Percentiles rank a stretch among this genome's conserved stretches.
Conservation (phyloP, 139 green algal species). For the Closterium sp. region DNA sequence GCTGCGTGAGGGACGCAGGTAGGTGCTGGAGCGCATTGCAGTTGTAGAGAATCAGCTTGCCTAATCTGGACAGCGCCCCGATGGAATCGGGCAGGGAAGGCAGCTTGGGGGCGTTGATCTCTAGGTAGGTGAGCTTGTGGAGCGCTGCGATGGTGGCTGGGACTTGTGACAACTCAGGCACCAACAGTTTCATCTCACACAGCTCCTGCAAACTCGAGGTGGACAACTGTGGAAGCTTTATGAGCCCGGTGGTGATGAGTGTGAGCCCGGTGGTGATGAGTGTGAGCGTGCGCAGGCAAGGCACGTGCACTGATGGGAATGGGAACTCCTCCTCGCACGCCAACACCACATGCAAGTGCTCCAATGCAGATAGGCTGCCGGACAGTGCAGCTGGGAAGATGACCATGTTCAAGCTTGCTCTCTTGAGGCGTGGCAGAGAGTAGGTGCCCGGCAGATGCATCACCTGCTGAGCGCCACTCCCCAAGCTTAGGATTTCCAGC, state of each 20-base stretch:
- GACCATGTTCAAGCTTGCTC: no score
- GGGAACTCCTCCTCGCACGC: not conserved
- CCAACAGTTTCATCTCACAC: not conserved
- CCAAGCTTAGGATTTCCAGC: not conserved
- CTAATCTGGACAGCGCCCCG: not conserved
- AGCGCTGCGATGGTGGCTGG: not conserved
- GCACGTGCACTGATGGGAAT: not conserved
- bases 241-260: not conserved
- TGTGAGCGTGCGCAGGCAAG: not conserved
- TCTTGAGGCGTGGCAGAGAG: not conserved
- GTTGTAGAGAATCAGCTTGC: not conserved
- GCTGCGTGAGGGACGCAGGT: not conserved
- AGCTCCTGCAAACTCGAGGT: not conserved
- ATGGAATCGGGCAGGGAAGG: not conserved
- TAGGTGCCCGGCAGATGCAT: not conserved
- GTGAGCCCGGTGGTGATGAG: no score
- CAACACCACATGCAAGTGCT: not conserved
- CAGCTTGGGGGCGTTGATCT: not conserved
- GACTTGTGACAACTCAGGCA: not conserved
- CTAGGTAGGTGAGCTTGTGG: not conserved
- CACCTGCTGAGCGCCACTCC: not conserved
- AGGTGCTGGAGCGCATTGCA: not conserved
- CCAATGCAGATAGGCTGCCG: no score
- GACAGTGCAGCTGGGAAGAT: not conserved
- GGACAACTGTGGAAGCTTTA: not conserved